Conservation (phyloP, 306 rosid species). For the Malus sylvestris region DNA sequence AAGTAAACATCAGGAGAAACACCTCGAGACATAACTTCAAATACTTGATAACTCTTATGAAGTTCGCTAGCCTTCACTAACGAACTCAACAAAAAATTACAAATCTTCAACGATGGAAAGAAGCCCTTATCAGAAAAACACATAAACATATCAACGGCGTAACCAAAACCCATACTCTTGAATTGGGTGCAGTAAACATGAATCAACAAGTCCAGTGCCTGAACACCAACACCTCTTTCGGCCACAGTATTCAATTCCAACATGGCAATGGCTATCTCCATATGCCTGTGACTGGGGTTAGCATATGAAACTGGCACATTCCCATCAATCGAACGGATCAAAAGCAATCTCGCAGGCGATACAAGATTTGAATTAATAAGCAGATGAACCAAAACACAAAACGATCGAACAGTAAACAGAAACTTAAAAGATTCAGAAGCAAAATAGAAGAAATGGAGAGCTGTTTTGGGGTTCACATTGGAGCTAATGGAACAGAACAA, state of each 20-base stretch:
- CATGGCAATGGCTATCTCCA: conserved; percentile 39
- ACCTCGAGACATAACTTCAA: conserved; percentile 34
- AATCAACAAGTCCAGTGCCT: conserved; percentile 52
- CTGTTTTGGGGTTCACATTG: conserved; percentile 44
- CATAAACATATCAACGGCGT: conserved; percentile 35
- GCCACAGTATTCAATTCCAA: conserved; percentile 15
- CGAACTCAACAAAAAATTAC: conserved; percentile 46
- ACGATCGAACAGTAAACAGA: conserved; percentile 51
- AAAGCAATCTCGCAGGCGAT: conserved; percentile 42
- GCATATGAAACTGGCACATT: conserved; percentile 22
- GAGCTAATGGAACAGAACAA: conserved; percentile 33
- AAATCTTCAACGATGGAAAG: conserved; percentile 45
- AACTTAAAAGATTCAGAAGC: conserved; percentile 36
- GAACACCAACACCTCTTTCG: conserved; percentile 19
- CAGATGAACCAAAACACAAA: conserved; percentile 50
- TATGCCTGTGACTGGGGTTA: conserved; percentile 15
- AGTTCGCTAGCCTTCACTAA: conserved; percentile 53
- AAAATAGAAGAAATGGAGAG: conserved; percentile 47
- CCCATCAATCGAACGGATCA: conserved; percentile 53
- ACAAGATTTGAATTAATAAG: conserved; percentile 37
- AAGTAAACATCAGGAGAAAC: conserved; percentile 50
- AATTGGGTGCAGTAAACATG: conserved; percentile 49
- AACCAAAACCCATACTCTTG: conserved; percentile 32
- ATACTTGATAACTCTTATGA: conserved; percentile 35
- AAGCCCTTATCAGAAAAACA: conserved; percentile 25